Base-by-base conservation (phyloP, 352 stramenopile genomes). In the Globisporangium cylindrosporum region DNA sequence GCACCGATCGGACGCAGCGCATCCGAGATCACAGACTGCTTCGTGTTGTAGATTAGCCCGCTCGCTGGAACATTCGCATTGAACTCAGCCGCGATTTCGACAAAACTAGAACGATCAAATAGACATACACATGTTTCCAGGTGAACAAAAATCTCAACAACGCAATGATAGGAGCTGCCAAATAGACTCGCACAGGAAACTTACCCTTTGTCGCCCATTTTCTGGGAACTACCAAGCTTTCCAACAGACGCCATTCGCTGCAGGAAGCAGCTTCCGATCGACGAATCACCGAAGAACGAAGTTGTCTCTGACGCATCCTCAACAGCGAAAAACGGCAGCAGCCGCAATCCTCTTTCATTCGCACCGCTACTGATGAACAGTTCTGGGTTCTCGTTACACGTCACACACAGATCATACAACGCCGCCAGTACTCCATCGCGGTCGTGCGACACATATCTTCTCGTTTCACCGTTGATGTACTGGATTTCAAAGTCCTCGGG, bases 61-160 rank as follows among this genome's bases (percentile, higher is more conserved):
- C 86, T 95, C 5, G 81, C 74, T 29, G 89, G 85, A 0, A 97
- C 89, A 59, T 97, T 97, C 12, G 90, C 88, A 49, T 97, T 97
- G 68, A 97, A 97, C 65, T 97, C 91, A 54, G 83, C 75, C 18
- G 90, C 86, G 67, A 94, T 94, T 54, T 88, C 77, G 25, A 94
- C 73, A 59, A 95, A 92, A 8, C 87, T 94, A 72, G 24, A 38
- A 41, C 3, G 24, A 34, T 71, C 34, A 54, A 1, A 14, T 27
- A 67, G 27, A 24, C 32, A 34, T 12, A 57, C 34, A 43, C n/a
- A 22, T 20, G 10, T 43, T 14, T n/a, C 22, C 34, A 43, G n/a
- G 20, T 58, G 2, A 18, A 29, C 49, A 27, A 48, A n/a, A 32
- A 12, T 12, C 25, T 48, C 3, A 36, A 18, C 18, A 36, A 22